These are phyloP conservation scores for Colletotrichum orchidophilum DNA, from an alignment of 2,329 filamentous ascomycete genomes.

Conservation along the genomic window DNA sequence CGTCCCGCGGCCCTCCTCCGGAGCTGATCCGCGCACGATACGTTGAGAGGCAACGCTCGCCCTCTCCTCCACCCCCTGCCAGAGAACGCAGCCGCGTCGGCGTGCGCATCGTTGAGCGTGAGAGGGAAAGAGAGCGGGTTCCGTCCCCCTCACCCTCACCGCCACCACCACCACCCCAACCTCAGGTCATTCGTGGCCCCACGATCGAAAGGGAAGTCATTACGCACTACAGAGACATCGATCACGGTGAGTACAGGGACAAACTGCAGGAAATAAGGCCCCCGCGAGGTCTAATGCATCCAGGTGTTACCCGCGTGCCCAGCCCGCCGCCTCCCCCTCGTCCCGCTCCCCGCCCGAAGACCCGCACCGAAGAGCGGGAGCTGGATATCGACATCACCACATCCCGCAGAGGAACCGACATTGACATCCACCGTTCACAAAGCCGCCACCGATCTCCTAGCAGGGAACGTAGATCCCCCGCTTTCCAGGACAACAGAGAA, in stretches of 20 bases:
- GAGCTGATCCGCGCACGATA: conserved; percentile 50
- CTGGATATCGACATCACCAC: conserved; percentile 71
- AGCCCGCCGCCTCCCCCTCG: conserved; percentile 61
- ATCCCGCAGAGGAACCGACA: conserved; percentile 63
- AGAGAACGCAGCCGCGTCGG: conserved; percentile 31
- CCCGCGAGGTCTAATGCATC: conserved; percentile 5
- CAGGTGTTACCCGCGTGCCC: conserved; percentile 59
- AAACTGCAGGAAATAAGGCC: background rate
- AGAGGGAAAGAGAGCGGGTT: conserved; percentile 51
- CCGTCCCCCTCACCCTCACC: conserved; percentile 60
- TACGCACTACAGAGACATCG: conserved; percentile 86
- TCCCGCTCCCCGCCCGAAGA: conserved; percentile 54
- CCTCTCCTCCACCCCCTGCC: conserved; percentile 39
- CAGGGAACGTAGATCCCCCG: conserved; percentile 51
- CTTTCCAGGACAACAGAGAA: conserved; percentile 62
- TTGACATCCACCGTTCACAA: conserved; percentile 60
- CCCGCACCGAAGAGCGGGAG: conserved; percentile 58
- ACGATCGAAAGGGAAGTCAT: conserved; percentile 90
- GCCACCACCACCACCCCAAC: conserved; percentile 67
- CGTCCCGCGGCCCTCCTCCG: conserved; percentile 46
- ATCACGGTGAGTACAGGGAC: conserved; percentile 73
- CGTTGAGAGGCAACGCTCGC: conserved; percentile 51
- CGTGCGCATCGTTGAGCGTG: conserved; percentile 57
- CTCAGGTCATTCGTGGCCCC: conserved; percentile 75
- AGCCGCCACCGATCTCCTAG: conserved; percentile 46